Percentiles rank a stretch among this genome's conserved stretches.
phyloP scores from a whole-genome alignment of 495 filamentous ascomycete genomes.

The Penicillium soppii region DNA sequence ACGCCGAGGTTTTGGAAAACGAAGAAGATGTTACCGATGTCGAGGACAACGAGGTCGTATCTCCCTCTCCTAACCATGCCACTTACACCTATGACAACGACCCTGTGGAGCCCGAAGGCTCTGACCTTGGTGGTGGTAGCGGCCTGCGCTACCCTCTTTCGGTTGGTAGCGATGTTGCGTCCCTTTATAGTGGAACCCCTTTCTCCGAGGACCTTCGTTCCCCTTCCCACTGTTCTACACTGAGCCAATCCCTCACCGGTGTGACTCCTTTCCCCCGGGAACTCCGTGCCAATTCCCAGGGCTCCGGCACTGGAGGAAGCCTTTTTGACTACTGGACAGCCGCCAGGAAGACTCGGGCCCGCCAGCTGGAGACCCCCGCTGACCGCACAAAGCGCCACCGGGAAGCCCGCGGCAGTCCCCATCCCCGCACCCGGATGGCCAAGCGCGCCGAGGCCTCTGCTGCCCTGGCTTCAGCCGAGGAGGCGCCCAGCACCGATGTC shows the following conservation, averaged over 20 bases:
- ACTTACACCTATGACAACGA: too few relatives aligned
- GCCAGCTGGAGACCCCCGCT: neutral
- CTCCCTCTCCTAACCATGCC: neutral
- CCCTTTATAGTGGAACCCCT: neutral
- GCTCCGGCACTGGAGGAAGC: neutral
- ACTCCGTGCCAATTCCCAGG: too few relatives aligned
- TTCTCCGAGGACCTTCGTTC: neutral
- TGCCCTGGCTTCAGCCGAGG: neutral
- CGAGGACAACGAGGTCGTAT: slow-evolving; percentile 52
- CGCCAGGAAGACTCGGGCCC: neutral
- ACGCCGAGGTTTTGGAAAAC: slow-evolving; percentile 43
- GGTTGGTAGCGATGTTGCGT: neutral
- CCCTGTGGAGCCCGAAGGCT: too few relatives aligned
- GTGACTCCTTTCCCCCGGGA: too few relatives aligned
- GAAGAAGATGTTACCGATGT: slow-evolving; percentile 56
- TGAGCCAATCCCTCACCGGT: too few relatives aligned
- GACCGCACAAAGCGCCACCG: slow-evolving; percentile 2
- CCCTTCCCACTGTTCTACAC: too few relatives aligned
- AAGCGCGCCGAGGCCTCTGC: neutral
- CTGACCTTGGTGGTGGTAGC: neutral
- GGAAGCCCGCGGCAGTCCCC: slow-evolving; percentile 1
- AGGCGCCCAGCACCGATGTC: neutral
- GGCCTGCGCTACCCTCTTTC: neutral
- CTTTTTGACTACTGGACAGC: neutral
- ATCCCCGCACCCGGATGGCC: neutral